Evolutionary conservation across 2,329 filamentous ascomycete species (phyloP), one percentile per base, ranked within the genome.

Genomic region (Pyrenophora seminiperda): DNA sequence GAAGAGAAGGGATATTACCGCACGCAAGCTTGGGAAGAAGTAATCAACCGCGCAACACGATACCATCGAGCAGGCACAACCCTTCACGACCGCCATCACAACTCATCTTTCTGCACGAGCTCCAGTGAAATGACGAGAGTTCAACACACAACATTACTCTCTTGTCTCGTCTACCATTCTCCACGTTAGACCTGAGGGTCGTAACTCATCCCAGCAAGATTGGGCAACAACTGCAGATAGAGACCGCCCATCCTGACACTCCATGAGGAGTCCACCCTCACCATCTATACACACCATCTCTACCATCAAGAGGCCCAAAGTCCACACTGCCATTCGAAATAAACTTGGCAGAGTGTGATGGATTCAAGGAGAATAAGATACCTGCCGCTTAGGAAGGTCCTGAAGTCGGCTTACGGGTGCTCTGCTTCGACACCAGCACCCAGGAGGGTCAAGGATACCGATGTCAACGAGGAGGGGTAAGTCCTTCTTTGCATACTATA

Each of bases 331-430:
- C 66, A 4, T 58, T 53, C 13, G 48, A 59, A 17, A 59, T n/a
- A 55, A 4, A 71, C 75, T 47, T 73, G 70, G 51, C 77, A 75
- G 13, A 79, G 65, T 2, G 69, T 76, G 37, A 80, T 77, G 41
- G 76, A 76, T 55, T 80, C 77, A 14, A 75, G 69, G 7, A 76
- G 71, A 7, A 78, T 61, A 14, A 79, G 66, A 56, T 79, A 78
- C 52, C 78, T 68, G 9, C 77, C 76, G 18, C 66, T 62, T 3
- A 76, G 75, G 1, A 72, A 66, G 17, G 65, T 68, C 15, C 61
- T 63, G 50, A 79, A 73, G 2, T 66, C 67, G 49, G 72, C 74
- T 20, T 41, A 52, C 32, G 56, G 46, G 33, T 66, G 60, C 33
- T 67, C 59, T 63, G 42, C 18, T 14, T 9, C 7, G 6, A 2